Percentiles rank a stretch among this genome's conserved stretches.
Evolutionary conservation across 257 asterid genomes (phyloP).

Genomic region (Forsythia viridissima): DNA sequence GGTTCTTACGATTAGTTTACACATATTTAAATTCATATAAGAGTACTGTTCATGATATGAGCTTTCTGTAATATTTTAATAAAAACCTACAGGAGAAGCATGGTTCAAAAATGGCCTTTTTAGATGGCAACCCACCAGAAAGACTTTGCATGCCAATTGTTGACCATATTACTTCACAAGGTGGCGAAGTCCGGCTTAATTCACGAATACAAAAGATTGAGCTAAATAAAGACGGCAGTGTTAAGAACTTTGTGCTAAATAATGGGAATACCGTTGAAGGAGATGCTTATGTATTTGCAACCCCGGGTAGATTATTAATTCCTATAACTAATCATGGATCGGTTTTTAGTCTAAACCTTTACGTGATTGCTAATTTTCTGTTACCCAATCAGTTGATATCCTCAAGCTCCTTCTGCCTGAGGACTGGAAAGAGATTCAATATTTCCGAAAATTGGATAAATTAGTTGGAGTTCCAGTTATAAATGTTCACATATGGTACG

Average conservation of each 20-base stretch:
- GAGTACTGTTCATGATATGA: neutral
- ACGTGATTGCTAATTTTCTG: constrained; percentile 19
- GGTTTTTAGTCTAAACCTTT: neutral
- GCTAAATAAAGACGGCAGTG: constrained; percentile 72
- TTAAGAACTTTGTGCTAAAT: constrained; percentile 56
- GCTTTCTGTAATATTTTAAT: neutral
- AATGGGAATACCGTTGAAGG: constrained; percentile 67
- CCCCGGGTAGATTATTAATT: constrained; percentile 67
- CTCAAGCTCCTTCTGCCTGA: constrained; percentile 53
- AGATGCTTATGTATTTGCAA: constrained; percentile 89
- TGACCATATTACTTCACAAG: constrained; percentile 71
- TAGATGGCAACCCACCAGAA: constrained; percentile 98
- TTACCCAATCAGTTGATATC: constrained; percentile 42
- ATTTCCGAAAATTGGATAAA: constrained; percentile 48
- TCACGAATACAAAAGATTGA: constrained; percentile 83
- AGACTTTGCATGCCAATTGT: constrained; percentile 96
- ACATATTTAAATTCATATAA: neutral
- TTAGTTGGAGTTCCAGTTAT: constrained; percentile 61
- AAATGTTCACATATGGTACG: constrained; percentile 58
- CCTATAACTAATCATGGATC: neutral
- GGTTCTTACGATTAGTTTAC: neutral
- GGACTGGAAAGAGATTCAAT: constrained; percentile 52
- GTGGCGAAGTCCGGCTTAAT: constrained; percentile 78
- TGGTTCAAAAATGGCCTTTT: constrained; percentile 98
- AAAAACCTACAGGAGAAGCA: constrained; percentile 75